Conservation (phyloP, 176 grass and related monocot species). For the Oropetium thomaeum region DNA sequence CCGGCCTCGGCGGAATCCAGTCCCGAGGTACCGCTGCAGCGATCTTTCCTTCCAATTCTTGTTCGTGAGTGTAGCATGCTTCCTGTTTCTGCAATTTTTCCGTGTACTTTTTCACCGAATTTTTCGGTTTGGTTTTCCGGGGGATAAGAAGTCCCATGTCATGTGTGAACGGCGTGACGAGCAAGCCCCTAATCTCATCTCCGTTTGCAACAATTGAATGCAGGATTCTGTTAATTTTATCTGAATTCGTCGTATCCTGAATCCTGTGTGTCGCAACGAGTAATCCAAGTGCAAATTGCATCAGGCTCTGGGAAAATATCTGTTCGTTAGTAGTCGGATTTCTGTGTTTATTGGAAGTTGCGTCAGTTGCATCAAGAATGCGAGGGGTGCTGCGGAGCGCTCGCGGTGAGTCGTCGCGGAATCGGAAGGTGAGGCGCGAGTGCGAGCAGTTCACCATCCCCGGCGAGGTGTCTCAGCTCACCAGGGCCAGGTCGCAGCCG, state of each 20-base stretch:
- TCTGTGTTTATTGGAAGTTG: background rate
- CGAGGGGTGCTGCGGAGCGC: slow-evolving; percentile 14
- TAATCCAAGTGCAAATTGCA: background rate
- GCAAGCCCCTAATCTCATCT: background rate
- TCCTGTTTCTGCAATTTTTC: background rate
- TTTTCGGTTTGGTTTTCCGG: background rate
- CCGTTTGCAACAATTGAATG: background rate
- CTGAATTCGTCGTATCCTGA: background rate
- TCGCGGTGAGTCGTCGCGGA: slow-evolving; percentile 27
- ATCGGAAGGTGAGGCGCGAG: background rate
- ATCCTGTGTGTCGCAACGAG: background rate
- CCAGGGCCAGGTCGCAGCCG: slow-evolving; percentile 56
- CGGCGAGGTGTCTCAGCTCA: slow-evolving; percentile 59
- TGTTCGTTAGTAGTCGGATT: background rate
- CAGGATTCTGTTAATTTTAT: background rate
- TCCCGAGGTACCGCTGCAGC: background rate
- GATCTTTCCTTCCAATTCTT: background rate
- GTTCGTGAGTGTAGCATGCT: background rate
- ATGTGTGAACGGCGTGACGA: background rate
- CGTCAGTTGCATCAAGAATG: slow-evolving; percentile 8
- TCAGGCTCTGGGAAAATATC: background rate
- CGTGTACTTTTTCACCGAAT: background rate
- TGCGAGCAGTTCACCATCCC: slow-evolving; percentile 51
- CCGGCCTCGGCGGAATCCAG: background rate
- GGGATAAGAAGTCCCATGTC: background rate